Conservation (phyloP, 345 rosid genomes). For the Microthlaspi erraticum region DNA sequence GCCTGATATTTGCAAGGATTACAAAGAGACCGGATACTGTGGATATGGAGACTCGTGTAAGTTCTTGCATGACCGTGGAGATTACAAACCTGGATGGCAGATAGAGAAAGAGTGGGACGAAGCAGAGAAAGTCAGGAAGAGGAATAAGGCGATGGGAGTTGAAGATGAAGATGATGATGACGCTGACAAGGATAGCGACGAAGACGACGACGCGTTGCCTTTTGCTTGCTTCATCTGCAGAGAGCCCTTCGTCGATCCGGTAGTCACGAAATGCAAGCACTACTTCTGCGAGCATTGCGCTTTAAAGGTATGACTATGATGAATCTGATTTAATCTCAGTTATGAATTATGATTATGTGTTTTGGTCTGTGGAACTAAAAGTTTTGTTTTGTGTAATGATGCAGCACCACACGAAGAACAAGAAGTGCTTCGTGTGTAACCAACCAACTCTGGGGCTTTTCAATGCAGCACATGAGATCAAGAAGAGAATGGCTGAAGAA, state of each 20-base stretch:
- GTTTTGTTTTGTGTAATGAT: conserved; percentile 14
- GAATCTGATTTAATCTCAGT: background rate
- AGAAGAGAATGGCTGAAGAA: conserved; percentile 49
- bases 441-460: conserved; percentile 82
- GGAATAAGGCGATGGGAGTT: conserved; percentile 70
- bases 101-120: conserved; percentile 93
- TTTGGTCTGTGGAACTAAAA: conserved; percentile 10
- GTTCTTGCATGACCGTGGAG: conserved; percentile 93
- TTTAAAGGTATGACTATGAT: conserved; percentile 57
- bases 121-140: conserved; percentile 81
- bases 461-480: conserved; percentile 79
- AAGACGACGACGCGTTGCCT: conserved; percentile 67
- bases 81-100: conserved; percentile 94
- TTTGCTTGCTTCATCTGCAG: conserved; percentile 92
- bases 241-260: conserved; percentile 79
- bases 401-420: conserved; percentile 86
- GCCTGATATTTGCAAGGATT: conserved; percentile 91
- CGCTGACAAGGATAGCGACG: conserved; percentile 43
- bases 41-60: conserved; percentile 92
- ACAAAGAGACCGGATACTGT: conserved; percentile 94
- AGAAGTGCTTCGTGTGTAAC: conserved; percentile 92
- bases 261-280: conserved; percentile 85
- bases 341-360: background rate
- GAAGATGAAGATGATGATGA: conserved; percentile 59
- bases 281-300: conserved; percentile 97